Evolutionary conservation across 345 rosid species (phyloP).

Genomic region (Turnera subulata): DNA sequence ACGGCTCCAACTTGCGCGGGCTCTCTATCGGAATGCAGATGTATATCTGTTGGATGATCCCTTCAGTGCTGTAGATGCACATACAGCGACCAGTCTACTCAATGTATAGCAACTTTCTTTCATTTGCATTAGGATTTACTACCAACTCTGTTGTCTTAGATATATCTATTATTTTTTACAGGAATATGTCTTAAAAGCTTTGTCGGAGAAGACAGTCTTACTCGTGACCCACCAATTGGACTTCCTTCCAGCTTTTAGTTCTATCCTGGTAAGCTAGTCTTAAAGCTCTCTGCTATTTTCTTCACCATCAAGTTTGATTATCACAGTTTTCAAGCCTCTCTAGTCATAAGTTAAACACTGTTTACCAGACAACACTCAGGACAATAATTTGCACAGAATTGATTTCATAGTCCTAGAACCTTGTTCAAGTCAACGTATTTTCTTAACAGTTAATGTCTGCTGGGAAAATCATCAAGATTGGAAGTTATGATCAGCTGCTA

Average conservation of each 20-base stretch:
- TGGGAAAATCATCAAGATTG: constrained; percentile 70
- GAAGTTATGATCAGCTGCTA: constrained; percentile 65
- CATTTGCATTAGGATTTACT: not conserved
- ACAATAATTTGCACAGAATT: no score
- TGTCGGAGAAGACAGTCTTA: constrained; percentile 44
- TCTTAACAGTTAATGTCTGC: constrained; percentile 74
- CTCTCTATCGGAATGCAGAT: constrained; percentile 52
- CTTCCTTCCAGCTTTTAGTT: constrained; percentile 47
- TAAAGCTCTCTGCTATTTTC: not conserved
- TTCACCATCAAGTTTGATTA: not conserved
- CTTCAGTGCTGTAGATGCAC: constrained; percentile 63
- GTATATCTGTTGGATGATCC: constrained; percentile 62
- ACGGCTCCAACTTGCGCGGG: constrained; percentile 53
- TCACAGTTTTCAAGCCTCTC: no score
- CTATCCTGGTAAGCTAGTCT: constrained; percentile 38
- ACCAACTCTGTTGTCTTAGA: not conserved
- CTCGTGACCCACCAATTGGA: constrained; percentile 62
- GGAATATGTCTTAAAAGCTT: constrained; percentile 48
- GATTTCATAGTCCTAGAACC: no score
- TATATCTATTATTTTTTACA: constrained; percentile 10
- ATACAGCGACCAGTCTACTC: constrained; percentile 46
- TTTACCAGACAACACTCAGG: no score
- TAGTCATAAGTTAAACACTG: no score
- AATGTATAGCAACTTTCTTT: constrained; percentile 24
- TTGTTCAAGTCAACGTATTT: not conserved